These are phyloP conservation scores for Curvularia spicifera DNA, from an alignment of 2,329 filamentous ascomycete species.

Conservation along the genomic window DNA sequence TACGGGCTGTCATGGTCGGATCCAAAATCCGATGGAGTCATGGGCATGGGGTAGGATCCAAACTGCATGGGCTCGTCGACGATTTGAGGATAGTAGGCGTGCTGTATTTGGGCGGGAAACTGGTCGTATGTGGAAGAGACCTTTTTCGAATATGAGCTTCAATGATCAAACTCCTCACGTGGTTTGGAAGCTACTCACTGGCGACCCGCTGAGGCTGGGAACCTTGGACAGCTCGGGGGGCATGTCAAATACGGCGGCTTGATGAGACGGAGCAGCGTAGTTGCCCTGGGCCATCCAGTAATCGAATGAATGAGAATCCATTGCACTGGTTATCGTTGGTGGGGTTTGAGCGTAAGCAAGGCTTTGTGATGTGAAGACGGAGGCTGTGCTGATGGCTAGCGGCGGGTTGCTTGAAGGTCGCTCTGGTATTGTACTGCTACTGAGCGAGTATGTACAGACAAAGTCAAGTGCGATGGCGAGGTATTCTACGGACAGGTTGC, in stretches of 20 bases:
- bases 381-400: neutral
- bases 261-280: slow-evolving; percentile 41
- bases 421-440: neutral
- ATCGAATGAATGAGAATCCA: slow-evolving; percentile 48
- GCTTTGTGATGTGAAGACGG: slow-evolving; percentile 5
- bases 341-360: slow-evolving; percentile 1
- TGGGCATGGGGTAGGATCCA: slow-evolving; percentile 44
- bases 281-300: slow-evolving; percentile 48
- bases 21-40: slow-evolving; percentile 50
- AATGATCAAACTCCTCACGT: neutral
- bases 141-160: slow-evolving; percentile 24
- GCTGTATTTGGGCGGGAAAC: slow-evolving; percentile 41
- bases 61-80: slow-evolving; percentile 43
- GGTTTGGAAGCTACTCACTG: slow-evolving; percentile 35
- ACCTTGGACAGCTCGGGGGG: slow-evolving; percentile 46
- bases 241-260: slow-evolving; percentile 43
- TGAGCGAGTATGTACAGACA: neutral
- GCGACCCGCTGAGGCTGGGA: slow-evolving; percentile 49
- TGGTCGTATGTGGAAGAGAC: slow-evolving; percentile 49
- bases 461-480: neutral
- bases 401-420: neutral
- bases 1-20: slow-evolving; percentile 50
- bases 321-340: slow-evolving; percentile 19
- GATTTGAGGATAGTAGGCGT: slow-evolving; percentile 44
- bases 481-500: slow-evolving; percentile 23